Evolutionary conservation across 257 asterid species (phyloP).

Genomic region (Schizonepeta tenuifolia): DNA sequence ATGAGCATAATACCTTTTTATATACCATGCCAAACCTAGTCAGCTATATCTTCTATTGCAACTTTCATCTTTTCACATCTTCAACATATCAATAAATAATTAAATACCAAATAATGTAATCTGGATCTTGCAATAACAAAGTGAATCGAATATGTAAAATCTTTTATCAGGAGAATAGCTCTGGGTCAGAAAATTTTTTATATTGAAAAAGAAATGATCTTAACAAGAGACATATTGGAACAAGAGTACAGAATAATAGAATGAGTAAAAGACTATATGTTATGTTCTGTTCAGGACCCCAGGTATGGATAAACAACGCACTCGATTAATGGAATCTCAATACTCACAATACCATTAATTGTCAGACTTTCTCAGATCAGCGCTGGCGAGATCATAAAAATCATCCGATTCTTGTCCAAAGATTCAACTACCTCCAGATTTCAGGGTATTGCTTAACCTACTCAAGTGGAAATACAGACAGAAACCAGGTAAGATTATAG

Average conservation of each 20-base stretch:
- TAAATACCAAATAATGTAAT: background rate
- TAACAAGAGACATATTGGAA: background rate
- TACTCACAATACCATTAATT: constrained; percentile 33
- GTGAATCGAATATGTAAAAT: background rate
- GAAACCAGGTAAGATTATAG: constrained; percentile 9
- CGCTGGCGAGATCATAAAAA: constrained; percentile 30
- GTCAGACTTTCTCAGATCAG: constrained; percentile 27
- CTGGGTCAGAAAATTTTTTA: too few species aligned
- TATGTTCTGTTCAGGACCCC: constrained; percentile 16
- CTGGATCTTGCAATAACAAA: too few species aligned
- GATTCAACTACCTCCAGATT: constrained; percentile 67
- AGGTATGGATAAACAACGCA: constrained; percentile 38
- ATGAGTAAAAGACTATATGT: background rate
- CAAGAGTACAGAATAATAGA: background rate
- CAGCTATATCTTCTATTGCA: background rate
- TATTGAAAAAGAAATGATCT: background rate
- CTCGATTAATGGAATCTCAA: constrained; percentile 31
- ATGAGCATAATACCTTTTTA: too few species aligned
- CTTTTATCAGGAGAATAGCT: too few species aligned
- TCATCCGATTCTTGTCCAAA: constrained; percentile 25
- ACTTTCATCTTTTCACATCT: background rate
- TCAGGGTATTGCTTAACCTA: constrained; percentile 88
- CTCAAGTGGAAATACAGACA: constrained; percentile 11
- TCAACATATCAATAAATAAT: background rate
- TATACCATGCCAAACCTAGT: too few species aligned